A percentile compares a stretch with the other conserved stretches of the same genome.
phyloP scores from a whole-genome alignment of 1,284 basidiomycete species.

The Sanguinoderma infundibulare region DNA sequence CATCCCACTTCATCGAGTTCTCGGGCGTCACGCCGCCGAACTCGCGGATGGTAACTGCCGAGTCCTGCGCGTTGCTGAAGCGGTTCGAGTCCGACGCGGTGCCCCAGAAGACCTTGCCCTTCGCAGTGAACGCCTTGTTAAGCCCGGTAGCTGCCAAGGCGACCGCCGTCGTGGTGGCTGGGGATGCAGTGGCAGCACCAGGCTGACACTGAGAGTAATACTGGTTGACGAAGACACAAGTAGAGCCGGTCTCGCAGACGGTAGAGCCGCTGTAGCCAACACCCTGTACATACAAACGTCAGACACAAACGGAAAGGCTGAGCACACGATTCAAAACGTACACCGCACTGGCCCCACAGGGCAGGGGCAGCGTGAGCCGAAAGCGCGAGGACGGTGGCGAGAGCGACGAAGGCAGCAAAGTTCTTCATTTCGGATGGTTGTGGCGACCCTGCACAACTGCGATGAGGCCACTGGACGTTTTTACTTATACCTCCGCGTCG shows the following conservation, averaged over 20 bases:
- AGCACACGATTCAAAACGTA: background rate
- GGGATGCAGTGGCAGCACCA: constrained; percentile 12
- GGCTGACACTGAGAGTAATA: constrained; percentile 35
- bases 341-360: constrained; percentile 31
- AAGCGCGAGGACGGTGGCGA: constrained; percentile 27
- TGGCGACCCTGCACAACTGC: background rate
- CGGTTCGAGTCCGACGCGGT: constrained; percentile 33
- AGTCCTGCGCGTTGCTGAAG: constrained; percentile 34
- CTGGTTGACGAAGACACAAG: constrained; percentile 25
- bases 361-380: constrained; percentile 32
- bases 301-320: background rate
- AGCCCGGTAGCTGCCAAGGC: constrained; percentile 23
- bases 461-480: background rate
- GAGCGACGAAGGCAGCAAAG: constrained; percentile 32
- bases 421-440: constrained; percentile 27
- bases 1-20: constrained; percentile 46
- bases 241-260: constrained; percentile 26
- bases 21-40: constrained; percentile 42
- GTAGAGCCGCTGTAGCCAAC: constrained; percentile 30
- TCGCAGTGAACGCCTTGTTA: constrained; percentile 29
- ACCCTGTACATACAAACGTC: constrained; percentile 11
- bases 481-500: constrained; percentile 5
- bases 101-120: constrained; percentile 36
- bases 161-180: constrained; percentile 10
- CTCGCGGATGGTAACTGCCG: constrained; percentile 34